Conservation (phyloP, 2,329 filamentous ascomycete species). For the Calonectria honghensis region DNA sequence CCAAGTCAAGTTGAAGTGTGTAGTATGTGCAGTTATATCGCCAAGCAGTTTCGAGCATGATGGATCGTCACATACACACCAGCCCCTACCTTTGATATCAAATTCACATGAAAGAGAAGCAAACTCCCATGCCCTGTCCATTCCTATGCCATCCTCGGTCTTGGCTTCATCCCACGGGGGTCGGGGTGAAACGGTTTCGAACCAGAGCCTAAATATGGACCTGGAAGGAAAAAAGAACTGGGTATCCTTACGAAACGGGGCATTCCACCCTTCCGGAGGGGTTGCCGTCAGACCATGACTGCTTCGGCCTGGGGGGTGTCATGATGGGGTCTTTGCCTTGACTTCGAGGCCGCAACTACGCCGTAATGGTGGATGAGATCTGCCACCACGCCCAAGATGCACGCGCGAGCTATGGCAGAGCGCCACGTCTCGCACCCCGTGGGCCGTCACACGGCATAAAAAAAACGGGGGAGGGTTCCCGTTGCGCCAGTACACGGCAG, state of each 20-base stretch:
- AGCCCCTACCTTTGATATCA: background rate
- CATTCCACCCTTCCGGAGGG: background rate
- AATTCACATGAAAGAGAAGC: background rate
- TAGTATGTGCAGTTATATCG: background rate
- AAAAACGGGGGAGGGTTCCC: background rate
- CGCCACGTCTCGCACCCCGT: conserved; percentile 28
- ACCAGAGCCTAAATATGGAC: conserved; percentile 15
- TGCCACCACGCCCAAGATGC: background rate
- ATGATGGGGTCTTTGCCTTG: conserved; percentile 18
- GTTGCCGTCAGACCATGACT: conserved; percentile 9
- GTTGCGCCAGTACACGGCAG: background rate
- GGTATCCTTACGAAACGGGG: conserved; percentile 7
- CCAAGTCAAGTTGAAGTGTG: background rate
- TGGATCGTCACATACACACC: background rate
- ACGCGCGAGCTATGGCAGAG: conserved; percentile 19
- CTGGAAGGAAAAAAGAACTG: background rate
- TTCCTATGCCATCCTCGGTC: conserved; percentile 1
- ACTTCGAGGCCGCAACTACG: background rate
- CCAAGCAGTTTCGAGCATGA: background rate
- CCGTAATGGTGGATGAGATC: conserved; percentile 6
- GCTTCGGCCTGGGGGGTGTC: conserved; percentile 13
- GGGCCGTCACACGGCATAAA: background rate
- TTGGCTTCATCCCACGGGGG: conserved; percentile 8
- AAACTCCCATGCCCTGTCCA: background rate
- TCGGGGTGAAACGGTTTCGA: conserved; percentile 13